These are phyloP conservation scores for Gossypium anomalum DNA, from an alignment of 345 rosid species.

Conservation along the genomic window DNA sequence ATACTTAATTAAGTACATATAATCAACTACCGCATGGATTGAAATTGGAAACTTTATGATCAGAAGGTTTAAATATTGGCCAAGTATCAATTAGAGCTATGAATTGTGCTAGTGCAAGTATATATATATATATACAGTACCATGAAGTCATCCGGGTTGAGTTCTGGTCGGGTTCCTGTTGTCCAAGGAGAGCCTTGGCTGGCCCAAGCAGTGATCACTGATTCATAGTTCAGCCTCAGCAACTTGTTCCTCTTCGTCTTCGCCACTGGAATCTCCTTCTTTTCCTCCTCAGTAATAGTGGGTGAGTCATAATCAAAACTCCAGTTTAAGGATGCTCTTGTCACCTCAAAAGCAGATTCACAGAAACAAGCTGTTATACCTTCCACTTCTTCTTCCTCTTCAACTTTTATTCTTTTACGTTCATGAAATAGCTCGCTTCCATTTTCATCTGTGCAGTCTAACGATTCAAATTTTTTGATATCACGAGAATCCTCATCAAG, in stretches of 20 bases:
- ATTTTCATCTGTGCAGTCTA: no score
- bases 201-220: slow-evolving; percentile 14
- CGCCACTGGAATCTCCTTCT: background rate
- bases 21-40: background rate
- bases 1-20: background rate
- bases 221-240: slow-evolving; percentile 13
- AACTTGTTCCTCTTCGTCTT: slow-evolving; percentile 4
- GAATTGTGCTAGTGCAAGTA: no score
- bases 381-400: slow-evolving; percentile 16
- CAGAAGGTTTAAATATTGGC: no score
- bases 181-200: slow-evolving; percentile 14
- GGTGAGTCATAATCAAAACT: background rate
- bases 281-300: background rate
- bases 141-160: slow-evolving; percentile 15
- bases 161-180: slow-evolving; percentile 3
- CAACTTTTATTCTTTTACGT: background rate
- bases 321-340: slow-evolving; percentile 3
- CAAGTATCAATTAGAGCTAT: no score
- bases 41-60: no score
- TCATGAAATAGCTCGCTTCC: no score
- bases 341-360: slow-evolving; percentile 9
- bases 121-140: background rate
- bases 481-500: slow-evolving; percentile 25
- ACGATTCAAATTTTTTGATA: slow-evolving; percentile 1
- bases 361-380: background rate